A percentile compares a stretch with the other conserved stretches of the same genome.
Evolutionary conservation across 1,139 yeast species (phyloP).

Genomic region (Ogataea hybrid): DNA sequence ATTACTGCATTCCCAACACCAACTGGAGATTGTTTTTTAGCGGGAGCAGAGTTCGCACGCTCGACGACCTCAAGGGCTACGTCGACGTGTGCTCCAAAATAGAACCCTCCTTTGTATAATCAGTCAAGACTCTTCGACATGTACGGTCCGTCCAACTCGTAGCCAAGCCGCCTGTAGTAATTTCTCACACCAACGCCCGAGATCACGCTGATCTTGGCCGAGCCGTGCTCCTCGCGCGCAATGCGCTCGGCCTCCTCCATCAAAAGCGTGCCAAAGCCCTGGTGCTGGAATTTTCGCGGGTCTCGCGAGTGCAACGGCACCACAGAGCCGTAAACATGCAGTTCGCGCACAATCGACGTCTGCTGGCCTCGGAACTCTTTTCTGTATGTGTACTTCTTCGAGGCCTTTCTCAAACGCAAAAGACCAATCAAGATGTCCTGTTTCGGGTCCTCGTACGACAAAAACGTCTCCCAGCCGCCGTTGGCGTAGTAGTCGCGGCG

Average conservation of each 20-base stretch:
- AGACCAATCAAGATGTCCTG: constrained; percentile 94
- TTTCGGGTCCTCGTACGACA: constrained; percentile 95
- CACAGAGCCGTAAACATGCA: constrained; percentile 96
- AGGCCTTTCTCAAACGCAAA: constrained; percentile 81
- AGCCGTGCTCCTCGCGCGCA: constrained; percentile 93
- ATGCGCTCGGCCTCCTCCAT: constrained; percentile 99
- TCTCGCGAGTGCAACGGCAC: constrained; percentile 98
- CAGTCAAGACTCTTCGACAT: constrained; percentile 64
- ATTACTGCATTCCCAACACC: constrained; percentile 49
- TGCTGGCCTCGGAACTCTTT: constrained; percentile 83
- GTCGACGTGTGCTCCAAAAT: constrained; percentile 40
- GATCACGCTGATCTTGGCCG: constrained; percentile 86
- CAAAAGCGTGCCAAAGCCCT: constrained; percentile 94
- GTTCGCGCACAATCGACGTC: constrained; percentile 90
- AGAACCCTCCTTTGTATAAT: constrained; percentile 37
- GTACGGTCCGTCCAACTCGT: constrained; percentile 90
- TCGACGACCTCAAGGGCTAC: constrained; percentile 35
- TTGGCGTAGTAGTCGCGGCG: constrained; percentile 96
- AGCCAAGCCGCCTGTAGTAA: constrained; percentile 89
- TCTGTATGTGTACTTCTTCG: constrained; percentile 85
- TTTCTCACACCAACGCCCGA: constrained; percentile 98
- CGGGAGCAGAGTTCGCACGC: constrained; percentile 43
- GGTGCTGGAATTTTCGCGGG: constrained; percentile 98
- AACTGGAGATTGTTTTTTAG: constrained; percentile 72
- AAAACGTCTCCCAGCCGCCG: constrained; percentile 98